phyloP scores from a whole-genome alignment of 768 basidiomycete genomes.

The Hirschioporus abietinus region DNA sequence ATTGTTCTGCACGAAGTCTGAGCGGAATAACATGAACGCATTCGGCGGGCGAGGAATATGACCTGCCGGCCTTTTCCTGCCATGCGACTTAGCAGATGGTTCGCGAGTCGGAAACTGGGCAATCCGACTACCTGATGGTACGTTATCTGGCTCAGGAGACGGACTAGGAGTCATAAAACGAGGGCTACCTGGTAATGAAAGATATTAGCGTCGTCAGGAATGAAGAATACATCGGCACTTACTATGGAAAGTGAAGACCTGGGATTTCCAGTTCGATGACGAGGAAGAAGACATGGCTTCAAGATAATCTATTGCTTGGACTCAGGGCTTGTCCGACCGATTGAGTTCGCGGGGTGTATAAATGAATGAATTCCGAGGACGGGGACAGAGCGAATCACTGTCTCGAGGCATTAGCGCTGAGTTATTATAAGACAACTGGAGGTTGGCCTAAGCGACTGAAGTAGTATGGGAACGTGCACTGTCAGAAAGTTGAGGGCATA shows the following conservation, averaged over 20 bases:
- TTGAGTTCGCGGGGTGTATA: background rate
- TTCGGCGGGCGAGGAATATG: constrained; percentile 73
- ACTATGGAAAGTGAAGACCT: background rate
- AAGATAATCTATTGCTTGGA: background rate
- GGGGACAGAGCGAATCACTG: background rate
- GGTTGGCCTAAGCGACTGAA: background rate
- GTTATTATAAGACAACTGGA: background rate
- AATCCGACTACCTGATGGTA: background rate
- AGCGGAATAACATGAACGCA: constrained; percentile 77
- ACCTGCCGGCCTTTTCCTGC: constrained; percentile 39
- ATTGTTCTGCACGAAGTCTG: constrained; percentile 62
- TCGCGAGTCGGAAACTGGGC: background rate
- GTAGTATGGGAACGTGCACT: background rate
- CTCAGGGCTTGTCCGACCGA: background rate
- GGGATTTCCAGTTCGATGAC: background rate
- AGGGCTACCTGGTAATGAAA: background rate
- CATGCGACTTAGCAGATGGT: constrained; percentile 35
- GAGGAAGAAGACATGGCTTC: background rate
- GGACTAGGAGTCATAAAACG: background rate
- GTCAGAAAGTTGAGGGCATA: background rate
- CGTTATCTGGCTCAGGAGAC: background rate
- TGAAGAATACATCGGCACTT: background rate
- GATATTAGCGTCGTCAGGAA: background rate
- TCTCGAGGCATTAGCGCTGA: background rate
- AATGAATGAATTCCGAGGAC: background rate